Evolutionary conservation across 1,284 basidiomycete genomes (phyloP), one percentile per base, ranked within the genome.

Genomic region (Stygiomarasmius scandens): DNA sequence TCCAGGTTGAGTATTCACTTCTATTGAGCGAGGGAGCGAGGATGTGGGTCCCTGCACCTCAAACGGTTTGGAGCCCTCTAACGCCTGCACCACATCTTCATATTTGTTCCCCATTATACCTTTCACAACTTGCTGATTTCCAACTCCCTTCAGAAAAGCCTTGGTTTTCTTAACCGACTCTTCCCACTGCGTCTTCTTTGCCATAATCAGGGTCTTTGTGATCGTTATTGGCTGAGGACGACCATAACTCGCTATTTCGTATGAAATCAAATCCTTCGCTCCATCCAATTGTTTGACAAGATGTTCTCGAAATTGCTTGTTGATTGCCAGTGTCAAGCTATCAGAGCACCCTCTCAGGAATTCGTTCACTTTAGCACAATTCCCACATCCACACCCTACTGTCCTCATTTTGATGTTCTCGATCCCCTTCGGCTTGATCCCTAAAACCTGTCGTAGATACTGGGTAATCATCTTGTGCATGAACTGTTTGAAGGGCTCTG

Each of bases 371-470:
- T 12, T 12, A 14, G 49, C 43, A 53, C 73, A 74, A 34, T 70
- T 64, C 19, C 12, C 14, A 57, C 71, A 74, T 22, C 69, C 67
- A 58, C 72, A 73, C 1, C 68, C 70, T 32, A 74, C 59, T 44
- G 65, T 68, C 27, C 67, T 48, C n/a, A n/a, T n/a, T n/a, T n/a
- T n/a, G n/a, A n/a, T n/a, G n/a, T n/a, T n/a, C n/a, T n/a, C n/a
- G n/a, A n/a, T 20, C n/a, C 52, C 53, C 52, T 47, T 53, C 8
- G 56, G 54, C 53, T 61, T 64, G 12, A 59, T 44, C 20, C 66
- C 67, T 4, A 71, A 58, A n/a, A 68, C 51, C 29, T 67, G 55
- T 11, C 56, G 55, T 29, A 73, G 60, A 47, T 70, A 69, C 29
- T n/a, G n/a, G n/a, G 6, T 12, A 32, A 32, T 32, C 29, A 32